Conservation (phyloP, 345 rosid genomes). For the Gossypium stocksii region DNA sequence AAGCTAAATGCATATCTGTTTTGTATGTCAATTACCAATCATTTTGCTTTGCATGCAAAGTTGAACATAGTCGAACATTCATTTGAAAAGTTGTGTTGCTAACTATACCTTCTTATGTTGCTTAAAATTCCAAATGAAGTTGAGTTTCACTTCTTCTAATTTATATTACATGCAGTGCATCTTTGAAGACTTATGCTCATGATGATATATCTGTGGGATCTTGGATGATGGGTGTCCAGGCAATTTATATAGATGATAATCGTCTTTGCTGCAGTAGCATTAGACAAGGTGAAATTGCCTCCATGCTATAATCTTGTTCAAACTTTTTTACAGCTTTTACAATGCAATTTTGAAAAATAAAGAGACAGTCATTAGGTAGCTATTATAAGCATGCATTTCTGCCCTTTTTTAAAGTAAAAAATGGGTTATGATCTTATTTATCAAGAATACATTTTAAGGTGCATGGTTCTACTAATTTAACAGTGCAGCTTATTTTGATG, state of each 20-base stretch:
- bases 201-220: constrained; percentile 87
- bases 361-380: background rate
- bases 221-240: constrained; percentile 93
- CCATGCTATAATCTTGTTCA: background rate
- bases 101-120: background rate
- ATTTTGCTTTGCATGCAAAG: background rate
- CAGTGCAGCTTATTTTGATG: constrained; percentile 2
- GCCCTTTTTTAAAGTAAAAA: constrained; percentile 42
- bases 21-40: background rate
- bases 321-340: constrained; percentile 1
- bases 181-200: constrained; percentile 77
- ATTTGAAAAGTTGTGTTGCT: background rate
- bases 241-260: constrained; percentile 85
- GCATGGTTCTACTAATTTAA: background rate
- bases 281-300: constrained; percentile 62
- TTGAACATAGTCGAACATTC: background rate
- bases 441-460: background rate
- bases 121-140: background rate
- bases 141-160: constrained; percentile 1
- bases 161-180: constrained; percentile 55
- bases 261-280: constrained; percentile 84
- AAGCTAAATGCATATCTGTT: background rate
- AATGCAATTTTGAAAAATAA: background rate
- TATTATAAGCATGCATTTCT: background rate
- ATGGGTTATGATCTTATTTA: constrained; percentile 19